Evolutionary conservation across 257 asterid genomes (phyloP), one percentile per base, ranked within the genome.

Genomic region (Solanum tacnaense): DNA sequence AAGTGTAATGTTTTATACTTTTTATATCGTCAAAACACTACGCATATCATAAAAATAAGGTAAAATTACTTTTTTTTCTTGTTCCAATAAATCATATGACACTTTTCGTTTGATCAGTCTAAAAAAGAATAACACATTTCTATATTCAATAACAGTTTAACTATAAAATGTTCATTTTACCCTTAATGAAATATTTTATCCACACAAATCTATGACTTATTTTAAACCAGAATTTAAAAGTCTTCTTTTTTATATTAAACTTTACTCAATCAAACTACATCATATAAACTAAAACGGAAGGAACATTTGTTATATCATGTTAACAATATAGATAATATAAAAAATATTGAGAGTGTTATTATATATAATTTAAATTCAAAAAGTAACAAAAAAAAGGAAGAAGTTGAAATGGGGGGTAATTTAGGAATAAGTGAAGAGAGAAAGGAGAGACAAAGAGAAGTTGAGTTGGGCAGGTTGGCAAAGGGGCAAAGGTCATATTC

Each of bases 381-480:
- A 52, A 7, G 13, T 44, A 31, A 10, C 11, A 11, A 6, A 56
- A 76, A 52, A 76, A 4, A 3, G 7, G 8, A 9, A 39, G 25
- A 29, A 29, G 12, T 35, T 71, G 20, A 44, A 82, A 78, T 88
- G 86, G 88, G 93, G 93, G 91, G 35, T 84, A 89, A 52, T 74
- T 29, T 52, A 16, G 88, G 89, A 84, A 79, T 44, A 70, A 84
- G 41, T 39, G n/a, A 73, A 68, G 21, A 44, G 31, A 74, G 11
- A 56, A 73, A 15, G 65, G 35, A 60, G 32, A 49, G 49, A n/a
- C 87, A 65, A 44, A 41, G 84, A 71, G 75, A 23, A 56, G 72
- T 49, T 38, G 86, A 75, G 46, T 56, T 3, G 68, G 83, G 86
- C 27, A 44, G 85, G 85, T 44, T 27, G 39, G 85, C 16, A 41